Base-by-base conservation (phyloP, 345 rosid species). In the Eucalyptus erythrocorys region DNA sequence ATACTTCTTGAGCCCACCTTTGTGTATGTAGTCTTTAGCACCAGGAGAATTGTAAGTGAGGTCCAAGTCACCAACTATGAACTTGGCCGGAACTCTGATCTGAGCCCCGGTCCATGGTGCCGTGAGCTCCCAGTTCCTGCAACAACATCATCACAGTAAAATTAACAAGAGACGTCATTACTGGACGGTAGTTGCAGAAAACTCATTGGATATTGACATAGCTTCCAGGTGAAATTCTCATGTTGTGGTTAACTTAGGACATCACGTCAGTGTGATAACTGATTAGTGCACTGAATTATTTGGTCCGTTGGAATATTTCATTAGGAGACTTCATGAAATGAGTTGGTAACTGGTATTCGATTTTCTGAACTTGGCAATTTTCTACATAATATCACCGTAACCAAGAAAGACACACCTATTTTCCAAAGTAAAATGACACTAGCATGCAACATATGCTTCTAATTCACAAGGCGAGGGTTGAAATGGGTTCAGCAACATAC, bases 101-200 rank as follows among this genome's bases (percentile, higher is more conserved):
- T 86, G 88, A 80, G 90, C 88, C 49, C 95, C 95, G 0, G 94
- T 93, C 98, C 97, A 97, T 1, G 99, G 90, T 4, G 96, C 95
- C 7, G 94, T 94, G n/a, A 95, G 93, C 90, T 96, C 97, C 97
- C 96, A 93, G 89, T 92, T 96, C 91, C 98, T 96, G 91, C 91
- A 55, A 40, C 19, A 55, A 40, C 87, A 13, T 26, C 3, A 42
- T 37, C 51, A 16, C 87, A 84, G 34, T 14, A n/a, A 43, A 88
- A 84, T 48, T 12, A 30, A 84, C 22, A 68, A 34, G 27, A 76
- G 47, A 37, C 4, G 15, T 21, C 82, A 51, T 86, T 86, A 85
- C 2, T 49, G 55, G 86, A 49, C 5, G 19, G 48, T 86, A 55
- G 48, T 61, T 34, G 81, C 64, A 87, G 68, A 32, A 86, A 32